Percentiles rank a stretch among this genome's conserved stretches.
These are phyloP conservation scores for Penstemon davidsonii DNA, from an alignment of 257 asterid species.

Conservation along the genomic window DNA sequence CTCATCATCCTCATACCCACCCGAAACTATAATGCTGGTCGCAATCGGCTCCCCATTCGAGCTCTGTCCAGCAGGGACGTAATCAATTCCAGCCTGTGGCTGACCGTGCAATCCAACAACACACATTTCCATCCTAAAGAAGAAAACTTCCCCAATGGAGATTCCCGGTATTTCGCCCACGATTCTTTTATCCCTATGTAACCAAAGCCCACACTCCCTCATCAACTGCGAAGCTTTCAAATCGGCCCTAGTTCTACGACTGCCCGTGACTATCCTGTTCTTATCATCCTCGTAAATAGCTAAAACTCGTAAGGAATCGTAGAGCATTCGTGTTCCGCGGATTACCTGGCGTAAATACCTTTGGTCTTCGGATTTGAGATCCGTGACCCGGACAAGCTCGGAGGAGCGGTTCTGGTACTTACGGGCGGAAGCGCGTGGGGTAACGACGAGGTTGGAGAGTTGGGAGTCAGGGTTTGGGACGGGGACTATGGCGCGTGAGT, in stretches of 20 bases:
- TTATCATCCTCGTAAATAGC: constrained; percentile 50
- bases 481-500: constrained; percentile 49
- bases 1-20: constrained; percentile 89
- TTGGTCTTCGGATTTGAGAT: constrained; percentile 55
- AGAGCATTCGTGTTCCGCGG: constrained; percentile 64
- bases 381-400: constrained; percentile 54
- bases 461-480: constrained; percentile 36
- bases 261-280: constrained; percentile 8
- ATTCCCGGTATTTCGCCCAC: constrained; percentile 81
- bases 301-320: constrained; percentile 67
- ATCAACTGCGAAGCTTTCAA: constrained; percentile 57
- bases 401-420: constrained; percentile 46
- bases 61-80: constrained; percentile 64
- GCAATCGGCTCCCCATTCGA: constrained; percentile 90
- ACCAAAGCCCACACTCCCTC: constrained; percentile 65
- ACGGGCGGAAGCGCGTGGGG: constrained; percentile 20
- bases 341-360: constrained; percentile 50
- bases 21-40: constrained; percentile 77
- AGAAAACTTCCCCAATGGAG: constrained; percentile 66
- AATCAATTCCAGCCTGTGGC: constrained; percentile 86
- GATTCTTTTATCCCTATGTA: constrained; percentile 70
- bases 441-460: constrained; percentile 25
- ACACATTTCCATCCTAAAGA: constrained; percentile 70
- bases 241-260: constrained; percentile 50
- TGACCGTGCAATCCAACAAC: constrained; percentile 87